Evolutionary conservation across 2,329 filamentous ascomycete species (phyloP).

Genomic region (Stachybotrys echinatus): DNA sequence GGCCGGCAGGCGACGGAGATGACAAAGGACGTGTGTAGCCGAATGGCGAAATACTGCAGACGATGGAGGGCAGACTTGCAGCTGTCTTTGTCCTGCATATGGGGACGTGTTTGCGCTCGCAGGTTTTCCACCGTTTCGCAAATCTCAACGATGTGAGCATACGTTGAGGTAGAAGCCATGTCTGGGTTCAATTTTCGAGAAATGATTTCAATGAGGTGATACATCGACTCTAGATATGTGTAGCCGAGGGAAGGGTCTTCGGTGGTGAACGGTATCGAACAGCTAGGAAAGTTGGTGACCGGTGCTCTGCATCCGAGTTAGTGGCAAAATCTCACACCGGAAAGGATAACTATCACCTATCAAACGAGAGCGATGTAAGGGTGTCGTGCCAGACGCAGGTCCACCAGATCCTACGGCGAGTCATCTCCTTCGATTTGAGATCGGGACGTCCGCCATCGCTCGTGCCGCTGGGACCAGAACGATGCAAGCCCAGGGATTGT

Average conservation of each 20-base stretch:
- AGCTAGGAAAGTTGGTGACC: slow-evolving; percentile 56
- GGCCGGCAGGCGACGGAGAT: slow-evolving; percentile 61
- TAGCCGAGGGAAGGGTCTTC: slow-evolving; percentile 40
- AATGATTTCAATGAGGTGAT: slow-evolving; percentile 57
- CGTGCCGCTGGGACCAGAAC: slow-evolving; percentile 37
- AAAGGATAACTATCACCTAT: slow-evolving; percentile 41
- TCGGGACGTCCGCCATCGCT: slow-evolving; percentile 38
- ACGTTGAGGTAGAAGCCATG: slow-evolving; percentile 41
- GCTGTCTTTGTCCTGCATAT: slow-evolving; percentile 54
- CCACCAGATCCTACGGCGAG: slow-evolving; percentile 56
- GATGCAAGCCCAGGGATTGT: slow-evolving; percentile 58
- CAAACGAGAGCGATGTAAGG: slow-evolving; percentile 60
- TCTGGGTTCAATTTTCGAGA: slow-evolving; percentile 53
- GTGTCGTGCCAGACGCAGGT: slow-evolving; percentile 64
- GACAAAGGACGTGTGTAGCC: slow-evolving; percentile 61
- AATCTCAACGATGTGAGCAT: slow-evolving; percentile 51
- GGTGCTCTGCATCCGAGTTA: slow-evolving; percentile 38
- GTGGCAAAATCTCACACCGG: background rate
- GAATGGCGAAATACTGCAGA: slow-evolving; percentile 58
- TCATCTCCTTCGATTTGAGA: slow-evolving; percentile 45
- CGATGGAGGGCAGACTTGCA: slow-evolving; percentile 60
- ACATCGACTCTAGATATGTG: slow-evolving; percentile 61
- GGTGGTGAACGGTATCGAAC: slow-evolving; percentile 43
- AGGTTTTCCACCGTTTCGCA: slow-evolving; percentile 50
- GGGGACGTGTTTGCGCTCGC: slow-evolving; percentile 40